Conservation (phyloP, 805 yeast species). For the Ogataea trehalophila region DNA sequence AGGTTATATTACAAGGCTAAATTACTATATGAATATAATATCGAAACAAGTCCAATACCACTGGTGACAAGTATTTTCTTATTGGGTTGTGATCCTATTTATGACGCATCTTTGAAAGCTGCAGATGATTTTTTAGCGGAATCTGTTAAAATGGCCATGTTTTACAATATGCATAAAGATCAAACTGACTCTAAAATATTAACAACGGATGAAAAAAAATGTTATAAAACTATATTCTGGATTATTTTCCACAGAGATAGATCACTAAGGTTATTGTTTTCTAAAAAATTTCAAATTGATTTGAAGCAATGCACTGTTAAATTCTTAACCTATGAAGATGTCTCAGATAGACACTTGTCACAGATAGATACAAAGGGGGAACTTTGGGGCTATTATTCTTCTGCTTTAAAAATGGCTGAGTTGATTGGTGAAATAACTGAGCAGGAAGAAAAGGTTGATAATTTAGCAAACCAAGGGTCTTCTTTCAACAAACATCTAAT, state of each 20-base stretch:
- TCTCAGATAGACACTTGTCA: background rate
- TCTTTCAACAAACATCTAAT: background rate
- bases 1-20: slow-evolving; percentile 3
- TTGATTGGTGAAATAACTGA: slow-evolving; percentile 1
- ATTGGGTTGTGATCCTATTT: slow-evolving; percentile 34
- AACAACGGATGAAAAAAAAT: slow-evolving; percentile 23
- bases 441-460: background rate
- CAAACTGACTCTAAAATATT: slow-evolving; percentile 1
- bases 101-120: slow-evolving; percentile 35
- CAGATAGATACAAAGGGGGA: background rate
- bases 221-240: slow-evolving; percentile 71
- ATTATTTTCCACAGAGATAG: slow-evolving; percentile 56
- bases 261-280: background rate
- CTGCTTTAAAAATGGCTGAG: slow-evolving; percentile 1
- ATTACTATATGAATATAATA: slow-evolving; percentile 1
- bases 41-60: slow-evolving; percentile 6
- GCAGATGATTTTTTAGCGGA: slow-evolving; percentile 34
- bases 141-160: slow-evolving; percentile 63
- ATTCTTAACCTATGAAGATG: background rate
- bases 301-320: slow-evolving; percentile 1
- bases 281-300: background rate
- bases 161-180: slow-evolving; percentile 60
- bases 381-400: slow-evolving; percentile 1
- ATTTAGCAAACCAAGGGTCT: background rate
- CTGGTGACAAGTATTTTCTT: slow-evolving; percentile 1